Conservation (phyloP, 169 alveolate genomes). For the Babesia ovata region DNA sequence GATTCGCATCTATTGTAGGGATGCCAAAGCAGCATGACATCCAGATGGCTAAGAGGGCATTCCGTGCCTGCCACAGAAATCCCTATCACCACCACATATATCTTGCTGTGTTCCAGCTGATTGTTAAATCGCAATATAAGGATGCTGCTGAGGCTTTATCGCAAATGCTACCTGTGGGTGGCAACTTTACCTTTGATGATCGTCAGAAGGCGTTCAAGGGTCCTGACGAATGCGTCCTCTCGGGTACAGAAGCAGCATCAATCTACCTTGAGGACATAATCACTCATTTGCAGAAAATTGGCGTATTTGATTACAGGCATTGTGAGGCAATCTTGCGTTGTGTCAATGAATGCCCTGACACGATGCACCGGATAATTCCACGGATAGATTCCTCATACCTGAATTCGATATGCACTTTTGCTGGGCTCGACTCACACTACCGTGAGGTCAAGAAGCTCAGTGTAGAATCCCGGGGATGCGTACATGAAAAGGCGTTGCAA, state of each 20-base stretch:
- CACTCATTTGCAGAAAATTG: neutral
- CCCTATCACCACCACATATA: conserved; percentile 12
- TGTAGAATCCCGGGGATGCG: neutral
- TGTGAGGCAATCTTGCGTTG: conserved; percentile 16
- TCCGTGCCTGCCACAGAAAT: conserved; percentile 18
- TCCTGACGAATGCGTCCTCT: neutral
- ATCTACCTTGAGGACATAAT: conserved; percentile 7
- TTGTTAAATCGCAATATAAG: conserved; percentile 1
- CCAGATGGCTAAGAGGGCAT: conserved; percentile 22
- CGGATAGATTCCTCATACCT: neutral
- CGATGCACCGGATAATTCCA: neutral
- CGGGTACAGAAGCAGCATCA: conserved; percentile 15
- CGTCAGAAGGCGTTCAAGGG: neutral
- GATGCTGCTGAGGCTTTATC: neutral
- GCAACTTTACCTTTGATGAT: neutral
- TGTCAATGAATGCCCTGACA: neutral
- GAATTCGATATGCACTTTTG: neutral
- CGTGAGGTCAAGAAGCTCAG: neutral
- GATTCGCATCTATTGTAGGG: neutral
- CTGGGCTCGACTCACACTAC: neutral
- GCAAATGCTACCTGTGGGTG: conserved; percentile 7
- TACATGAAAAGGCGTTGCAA: neutral
- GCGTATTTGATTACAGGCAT: conserved; percentile 6
- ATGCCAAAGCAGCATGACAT: conserved; percentile 1
- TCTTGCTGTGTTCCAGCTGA: conserved; percentile 12